A percentile compares a stretch with the other conserved stretches of the same genome.
Evolutionary conservation across 257 asterid species (phyloP).

Genomic region (Solanum microdontum): DNA sequence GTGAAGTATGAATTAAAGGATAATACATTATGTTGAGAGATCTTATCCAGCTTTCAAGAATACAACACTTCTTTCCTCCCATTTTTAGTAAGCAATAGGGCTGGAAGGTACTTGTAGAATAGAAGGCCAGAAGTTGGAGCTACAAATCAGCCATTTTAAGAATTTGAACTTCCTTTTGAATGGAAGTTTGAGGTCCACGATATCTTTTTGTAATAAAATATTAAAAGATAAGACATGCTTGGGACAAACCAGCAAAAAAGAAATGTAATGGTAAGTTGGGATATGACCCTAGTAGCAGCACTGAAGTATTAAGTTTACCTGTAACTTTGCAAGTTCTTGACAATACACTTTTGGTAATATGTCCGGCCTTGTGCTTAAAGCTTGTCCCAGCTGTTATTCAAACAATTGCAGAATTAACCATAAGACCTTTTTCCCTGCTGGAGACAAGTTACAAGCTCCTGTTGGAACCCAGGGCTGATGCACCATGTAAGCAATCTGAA

Average conservation of each 20-base stretch:
- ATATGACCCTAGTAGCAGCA: not conserved
- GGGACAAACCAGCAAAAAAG: not conserved
- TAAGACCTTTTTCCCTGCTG: not conserved
- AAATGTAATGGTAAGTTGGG: not conserved
- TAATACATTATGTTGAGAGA: conserved; percentile 1
- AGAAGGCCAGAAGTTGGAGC: not conserved
- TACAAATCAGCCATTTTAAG: not conserved
- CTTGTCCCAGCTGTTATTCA: conserved; percentile 86
- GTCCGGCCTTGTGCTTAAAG: conserved; percentile 95
- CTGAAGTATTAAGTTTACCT: conserved; percentile 30
- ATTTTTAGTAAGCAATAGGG: not conserved
- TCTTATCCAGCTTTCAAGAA: not conserved
- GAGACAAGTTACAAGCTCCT: not conserved
- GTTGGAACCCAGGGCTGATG: not conserved
- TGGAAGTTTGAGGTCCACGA: not conserved
- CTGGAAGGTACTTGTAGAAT: not conserved
- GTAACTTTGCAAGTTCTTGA: conserved; percentile 86
- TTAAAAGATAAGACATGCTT: not conserved
- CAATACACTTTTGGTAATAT: conserved; percentile 83
- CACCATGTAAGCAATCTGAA: not conserved
- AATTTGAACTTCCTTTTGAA: not conserved
- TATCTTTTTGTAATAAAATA: not conserved
- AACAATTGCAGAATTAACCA: conserved; percentile 6
- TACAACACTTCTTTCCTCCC: not conserved
- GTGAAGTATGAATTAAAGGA: not conserved